phyloP scores from a whole-genome alignment of 257 asterid species.

The Nicotiana paniculata region DNA sequence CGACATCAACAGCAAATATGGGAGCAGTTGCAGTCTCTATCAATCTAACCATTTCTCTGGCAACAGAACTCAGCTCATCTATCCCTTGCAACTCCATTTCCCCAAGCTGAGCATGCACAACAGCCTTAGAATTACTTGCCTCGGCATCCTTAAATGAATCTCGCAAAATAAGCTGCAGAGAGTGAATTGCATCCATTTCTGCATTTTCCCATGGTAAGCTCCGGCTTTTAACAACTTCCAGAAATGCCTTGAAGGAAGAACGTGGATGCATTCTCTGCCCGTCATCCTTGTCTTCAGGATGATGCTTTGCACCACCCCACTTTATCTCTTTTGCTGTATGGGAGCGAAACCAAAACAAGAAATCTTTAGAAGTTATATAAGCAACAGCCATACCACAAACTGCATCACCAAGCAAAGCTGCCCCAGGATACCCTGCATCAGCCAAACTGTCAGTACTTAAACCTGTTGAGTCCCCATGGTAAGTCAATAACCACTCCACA shows the following conservation, averaged over 20 bases:
- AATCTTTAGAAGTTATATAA: constrained; percentile 53
- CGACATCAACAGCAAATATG: constrained; percentile 52
- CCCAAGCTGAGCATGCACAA: constrained; percentile 32
- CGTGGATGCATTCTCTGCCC: constrained; percentile 89
- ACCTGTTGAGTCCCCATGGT: constrained; percentile 74
- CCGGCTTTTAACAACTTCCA: constrained; percentile 84
- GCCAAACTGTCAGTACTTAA: constrained; percentile 82
- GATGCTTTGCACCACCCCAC: constrained; percentile 96
- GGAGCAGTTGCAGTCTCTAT: constrained; percentile 75
- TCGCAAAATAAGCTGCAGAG: constrained; percentile 74
- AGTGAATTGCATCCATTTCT: constrained; percentile 89
- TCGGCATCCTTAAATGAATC: constrained; percentile 59
- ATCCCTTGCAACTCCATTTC: constrained; percentile 45
- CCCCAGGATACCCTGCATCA: constrained; percentile 78
- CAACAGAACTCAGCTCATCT: constrained; percentile 58
- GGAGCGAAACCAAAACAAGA: constrained; percentile 83
- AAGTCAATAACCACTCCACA: constrained; percentile 55
- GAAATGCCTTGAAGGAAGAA: constrained; percentile 79
- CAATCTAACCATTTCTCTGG: constrained; percentile 63
- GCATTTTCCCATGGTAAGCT: constrained; percentile 92
- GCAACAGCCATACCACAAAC: constrained; percentile 94
- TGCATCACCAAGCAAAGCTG: constrained; percentile 61
- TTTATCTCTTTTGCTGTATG: constrained; percentile 76
- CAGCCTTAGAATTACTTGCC: constrained; percentile 45
- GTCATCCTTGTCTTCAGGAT: constrained; percentile 74